Evolutionary conservation across 2,329 filamentous ascomycete genomes (phyloP).

Genomic region (Harringtonia aguacate): DNA sequence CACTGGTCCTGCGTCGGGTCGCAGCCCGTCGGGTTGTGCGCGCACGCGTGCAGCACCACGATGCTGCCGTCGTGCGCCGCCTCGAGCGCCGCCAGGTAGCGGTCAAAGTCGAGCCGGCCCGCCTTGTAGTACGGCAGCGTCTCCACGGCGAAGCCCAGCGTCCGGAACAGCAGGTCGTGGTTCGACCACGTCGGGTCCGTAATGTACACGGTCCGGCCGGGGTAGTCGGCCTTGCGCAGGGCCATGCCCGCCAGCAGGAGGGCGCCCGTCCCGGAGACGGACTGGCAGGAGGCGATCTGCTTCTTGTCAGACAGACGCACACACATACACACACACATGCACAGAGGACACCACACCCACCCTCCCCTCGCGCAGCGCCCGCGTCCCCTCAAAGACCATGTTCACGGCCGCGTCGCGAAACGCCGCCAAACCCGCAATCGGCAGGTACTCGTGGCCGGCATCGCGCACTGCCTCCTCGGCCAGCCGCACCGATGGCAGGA

Average conservation of each 20-base stretch:
- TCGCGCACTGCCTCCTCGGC: constrained; percentile 80
- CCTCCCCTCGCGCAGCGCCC: neutral
- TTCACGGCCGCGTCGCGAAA: constrained; percentile 79
- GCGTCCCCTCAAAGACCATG: constrained; percentile 15
- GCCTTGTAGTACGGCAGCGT: constrained; percentile 25
- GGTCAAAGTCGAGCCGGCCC: constrained; percentile 83
- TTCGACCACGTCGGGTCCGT: constrained; percentile 97
- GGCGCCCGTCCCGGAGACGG: constrained; percentile 93
- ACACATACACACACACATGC: too few relatives aligned
- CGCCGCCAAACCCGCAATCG: constrained; percentile 75
- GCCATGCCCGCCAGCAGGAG: constrained; percentile 88
- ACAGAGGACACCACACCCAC: neutral
- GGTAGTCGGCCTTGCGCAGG: constrained; percentile 74
- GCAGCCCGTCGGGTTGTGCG: constrained; percentile 95
- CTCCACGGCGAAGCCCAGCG: constrained; percentile 27
- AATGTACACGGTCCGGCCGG: constrained; percentile 62
- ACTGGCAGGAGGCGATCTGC: constrained; percentile 72
- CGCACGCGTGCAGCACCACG: constrained; percentile 86
- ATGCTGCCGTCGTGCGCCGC: constrained; percentile 68
- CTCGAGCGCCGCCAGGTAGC: constrained; percentile 63
- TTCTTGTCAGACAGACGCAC: constrained; percentile 31
- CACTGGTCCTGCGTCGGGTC: constrained; percentile 91
- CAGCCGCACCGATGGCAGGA: constrained; percentile 77
- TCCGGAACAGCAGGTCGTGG: constrained; percentile 87
- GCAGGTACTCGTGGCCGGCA: constrained; percentile 95